Evolutionary conservation across 2,329 filamentous ascomycete species (phyloP).

Genomic region (Colletotrichum tanaceti): DNA sequence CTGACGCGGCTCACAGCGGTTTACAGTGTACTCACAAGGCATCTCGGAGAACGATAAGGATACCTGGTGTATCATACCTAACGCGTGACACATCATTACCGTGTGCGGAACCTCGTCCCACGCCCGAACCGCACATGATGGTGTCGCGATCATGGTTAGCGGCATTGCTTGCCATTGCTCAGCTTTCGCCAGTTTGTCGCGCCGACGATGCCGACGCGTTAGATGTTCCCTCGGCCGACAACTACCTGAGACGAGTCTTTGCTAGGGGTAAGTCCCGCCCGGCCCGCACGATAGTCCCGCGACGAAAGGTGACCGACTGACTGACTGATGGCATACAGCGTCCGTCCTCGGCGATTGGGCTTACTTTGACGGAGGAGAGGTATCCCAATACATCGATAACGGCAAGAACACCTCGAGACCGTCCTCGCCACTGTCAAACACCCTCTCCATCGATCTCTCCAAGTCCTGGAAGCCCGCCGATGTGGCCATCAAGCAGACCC

Average conservation of each 20-base stretch:
- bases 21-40: neutral
- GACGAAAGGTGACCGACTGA: neutral
- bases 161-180: constrained; percentile 24
- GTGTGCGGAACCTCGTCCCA: neutral
- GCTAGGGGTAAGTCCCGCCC: constrained; percentile 12
- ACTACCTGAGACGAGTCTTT: constrained; percentile 31
- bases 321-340: constrained; percentile 19
- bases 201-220: constrained; percentile 17
- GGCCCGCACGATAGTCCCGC: neutral
- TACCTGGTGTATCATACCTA: neutral
- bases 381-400: constrained; percentile 19
- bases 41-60: neutral
- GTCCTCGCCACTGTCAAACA: constrained; percentile 14
- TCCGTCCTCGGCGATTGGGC: constrained; percentile 31
- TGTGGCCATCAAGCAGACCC: constrained; percentile 27
- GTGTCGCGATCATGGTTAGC: constrained; percentile 15
- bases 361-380: constrained; percentile 38
- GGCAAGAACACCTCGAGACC: constrained; percentile 22
- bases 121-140: constrained; percentile 11
- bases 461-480: constrained; percentile 35
- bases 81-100: neutral
- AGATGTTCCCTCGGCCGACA: constrained; percentile 23
- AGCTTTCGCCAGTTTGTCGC: constrained; percentile 9
- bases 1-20: neutral
- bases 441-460: constrained; percentile 40